Evolutionary conservation across 164 flowering plant genomes (phyloP).

Genomic region (Aristolochia fimbriata): DNA sequence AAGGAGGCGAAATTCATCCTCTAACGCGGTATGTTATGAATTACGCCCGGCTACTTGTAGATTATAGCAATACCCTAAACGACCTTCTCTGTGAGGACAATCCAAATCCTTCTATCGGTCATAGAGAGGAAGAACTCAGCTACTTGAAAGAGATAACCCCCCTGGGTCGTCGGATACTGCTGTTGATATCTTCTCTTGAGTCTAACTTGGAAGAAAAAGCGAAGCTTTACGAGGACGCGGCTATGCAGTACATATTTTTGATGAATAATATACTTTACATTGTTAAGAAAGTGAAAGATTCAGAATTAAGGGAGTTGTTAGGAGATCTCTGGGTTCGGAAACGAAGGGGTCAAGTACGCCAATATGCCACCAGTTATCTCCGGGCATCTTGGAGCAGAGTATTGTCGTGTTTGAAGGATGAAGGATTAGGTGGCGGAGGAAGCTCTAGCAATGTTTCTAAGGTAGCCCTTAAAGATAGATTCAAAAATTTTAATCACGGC

Average conservation of each 20-base stretch:
- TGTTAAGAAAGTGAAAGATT: conserved; percentile 74
- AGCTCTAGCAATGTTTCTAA: conserved; percentile 56
- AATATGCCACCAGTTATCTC: conserved; percentile 62
- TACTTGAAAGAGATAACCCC: conserved; percentile 26
- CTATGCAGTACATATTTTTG: conserved; percentile 60
- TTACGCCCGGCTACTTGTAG: conserved; percentile 62
- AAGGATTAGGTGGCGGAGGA: conserved; percentile 56
- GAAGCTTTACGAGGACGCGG: conserved; percentile 55
- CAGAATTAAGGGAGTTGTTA: conserved; percentile 61
- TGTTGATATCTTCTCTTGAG: conserved; percentile 40
- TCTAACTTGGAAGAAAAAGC: conserved; percentile 78
- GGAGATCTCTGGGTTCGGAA: conserved; percentile 81
- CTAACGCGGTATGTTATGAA: conserved; percentile 83
- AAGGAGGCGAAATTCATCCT: conserved; percentile 64
- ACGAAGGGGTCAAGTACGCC: conserved; percentile 57
- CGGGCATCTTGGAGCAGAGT: conserved; percentile 82
- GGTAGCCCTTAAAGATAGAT: conserved; percentile 65
- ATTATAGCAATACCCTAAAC: conserved; percentile 57
- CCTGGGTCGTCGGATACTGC: conserved; percentile 31
- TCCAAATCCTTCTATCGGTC: conserved; percentile 11
- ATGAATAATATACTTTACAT: conserved; percentile 85
- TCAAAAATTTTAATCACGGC: conserved; percentile 63
- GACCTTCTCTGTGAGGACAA: conserved; percentile 27
- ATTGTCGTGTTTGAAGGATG: conserved; percentile 69
- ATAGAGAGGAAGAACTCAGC: conserved; percentile 18